phyloP scores from a whole-genome alignment of 192 early-diverging fungal genomes.

The Paraglomus brasilianum region DNA sequence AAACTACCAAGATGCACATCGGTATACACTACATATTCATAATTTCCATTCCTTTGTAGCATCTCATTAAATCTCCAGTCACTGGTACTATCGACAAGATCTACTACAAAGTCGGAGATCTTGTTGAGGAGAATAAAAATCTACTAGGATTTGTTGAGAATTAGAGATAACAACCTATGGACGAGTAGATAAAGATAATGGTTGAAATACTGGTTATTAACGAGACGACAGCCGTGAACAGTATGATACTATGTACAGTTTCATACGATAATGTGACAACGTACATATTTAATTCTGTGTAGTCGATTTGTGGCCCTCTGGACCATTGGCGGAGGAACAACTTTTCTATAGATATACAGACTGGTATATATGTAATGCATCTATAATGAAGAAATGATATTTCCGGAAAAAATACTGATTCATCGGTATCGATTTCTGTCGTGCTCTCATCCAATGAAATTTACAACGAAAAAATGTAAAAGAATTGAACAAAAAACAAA shows the following conservation, averaged over 20 bases:
- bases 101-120: slow-evolving; percentile 79
- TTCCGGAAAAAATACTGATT: background rate
- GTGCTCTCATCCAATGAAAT: slow-evolving; percentile 82
- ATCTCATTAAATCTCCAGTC: slow-evolving; percentile 79
- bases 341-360: no score
- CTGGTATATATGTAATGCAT: no score
- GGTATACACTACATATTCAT: background rate
- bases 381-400: no score
- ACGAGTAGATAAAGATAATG: background rate
- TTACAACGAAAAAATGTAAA: slow-evolving; percentile 87
- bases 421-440: background rate
- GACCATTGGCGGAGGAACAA: no score
- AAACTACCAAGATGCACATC: no score
- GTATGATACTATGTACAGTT: no score
- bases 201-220: no score
- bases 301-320: no score
- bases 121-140: slow-evolving; percentile 83
- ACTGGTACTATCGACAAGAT: slow-evolving; percentile 72
- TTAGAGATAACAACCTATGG: slow-evolving; percentile 13
- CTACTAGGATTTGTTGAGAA: slow-evolving; percentile 72
- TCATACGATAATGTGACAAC: no score
- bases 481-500: slow-evolving; percentile 83
- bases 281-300: no score
- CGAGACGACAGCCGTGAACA: no score
- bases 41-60: slow-evolving; percentile 40